phyloP scores from a whole-genome alignment of 192 early-diverging fungal species.

The Mortierella claussenii region DNA sequence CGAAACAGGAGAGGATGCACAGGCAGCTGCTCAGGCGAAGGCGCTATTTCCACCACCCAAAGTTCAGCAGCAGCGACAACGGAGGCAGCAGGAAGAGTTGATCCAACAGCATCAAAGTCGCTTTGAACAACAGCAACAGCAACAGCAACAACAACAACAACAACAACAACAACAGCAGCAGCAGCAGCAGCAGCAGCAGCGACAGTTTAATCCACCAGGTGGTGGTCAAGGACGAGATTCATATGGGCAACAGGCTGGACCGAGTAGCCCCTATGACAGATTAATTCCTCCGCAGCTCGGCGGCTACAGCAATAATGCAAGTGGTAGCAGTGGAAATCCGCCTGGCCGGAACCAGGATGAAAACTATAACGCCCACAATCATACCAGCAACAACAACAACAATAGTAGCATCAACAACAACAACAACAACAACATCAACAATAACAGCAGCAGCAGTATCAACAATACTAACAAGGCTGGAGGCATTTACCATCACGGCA shows the following conservation, averaged over 20 bases:
- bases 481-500: neutral
- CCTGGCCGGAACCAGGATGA: too few relatives aligned
- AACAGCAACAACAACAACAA: neutral
- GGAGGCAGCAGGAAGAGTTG: neutral
- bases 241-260: too few relatives aligned
- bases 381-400: slow-evolving; percentile 1
- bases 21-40: neutral
- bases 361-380: too few relatives aligned
- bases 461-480: neutral
- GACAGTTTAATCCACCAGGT: too few relatives aligned
- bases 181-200: neutral
- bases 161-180: neutral
- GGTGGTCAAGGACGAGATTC: too few relatives aligned
- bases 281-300: too few relatives aligned
- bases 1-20: neutral
- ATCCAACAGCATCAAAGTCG: neutral
- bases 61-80: neutral
- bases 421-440: neutral
- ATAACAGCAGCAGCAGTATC: neutral
- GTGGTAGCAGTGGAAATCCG: too few relatives aligned
- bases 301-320: too few relatives aligned
- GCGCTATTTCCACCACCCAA: slow-evolving; percentile 4
- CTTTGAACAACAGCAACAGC: neutral
- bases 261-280: too few relatives aligned
- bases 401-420: neutral